Base-by-base conservation (phyloP, 495 filamentous ascomycete species). In the Amorphotheca resinae region DNA sequence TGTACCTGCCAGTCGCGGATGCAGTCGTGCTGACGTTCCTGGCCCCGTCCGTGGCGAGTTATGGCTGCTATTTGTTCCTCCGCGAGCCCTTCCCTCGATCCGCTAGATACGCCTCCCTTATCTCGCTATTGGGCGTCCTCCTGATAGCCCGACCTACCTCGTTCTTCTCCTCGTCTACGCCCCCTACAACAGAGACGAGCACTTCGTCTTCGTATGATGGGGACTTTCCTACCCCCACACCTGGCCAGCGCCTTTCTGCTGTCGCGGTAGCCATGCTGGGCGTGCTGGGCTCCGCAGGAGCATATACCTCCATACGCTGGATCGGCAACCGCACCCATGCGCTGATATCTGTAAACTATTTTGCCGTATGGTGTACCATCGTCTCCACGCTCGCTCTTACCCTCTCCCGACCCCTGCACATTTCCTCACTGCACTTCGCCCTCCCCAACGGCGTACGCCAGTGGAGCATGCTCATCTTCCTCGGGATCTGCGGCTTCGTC, bases 11-110 rank as follows among this genome's bases (percentile, higher is more conserved):
- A 1, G 68, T 96, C 0, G 80, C 86, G 4, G 89, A 96, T 52
- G 88, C 91, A 9, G 93, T 86, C 0, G 91, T 95, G 0, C 79
- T 96, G 33, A 93, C 86, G 33, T 96, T 95, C 55, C 72, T 96
- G 0, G 75, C 83, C 0, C 91, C 91, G 0, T 79, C 79, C 12
- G 68, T 93, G 2, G 71, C 84, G n/a, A 83, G 84, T 39, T 93
- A 84, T 56, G 77, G 78, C 9, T 94, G 87, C 57, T 82, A 81
- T 12, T 57, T 87, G 15, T 63, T 95, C 14, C 66, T 83, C 34
- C 66, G 68, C 17, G 83, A 93, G 50, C 81, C 82, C 0, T 95
- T 88, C 57, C 87, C 84, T 0, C 66, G 76, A 15, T 74, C 70
- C 6, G 85, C 95, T 54, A 78, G 88, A 49, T 57, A 87, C 1